Conservation (phyloP, 2,329 filamentous ascomycete genomes). For the Ciborinia camelliae region DNA sequence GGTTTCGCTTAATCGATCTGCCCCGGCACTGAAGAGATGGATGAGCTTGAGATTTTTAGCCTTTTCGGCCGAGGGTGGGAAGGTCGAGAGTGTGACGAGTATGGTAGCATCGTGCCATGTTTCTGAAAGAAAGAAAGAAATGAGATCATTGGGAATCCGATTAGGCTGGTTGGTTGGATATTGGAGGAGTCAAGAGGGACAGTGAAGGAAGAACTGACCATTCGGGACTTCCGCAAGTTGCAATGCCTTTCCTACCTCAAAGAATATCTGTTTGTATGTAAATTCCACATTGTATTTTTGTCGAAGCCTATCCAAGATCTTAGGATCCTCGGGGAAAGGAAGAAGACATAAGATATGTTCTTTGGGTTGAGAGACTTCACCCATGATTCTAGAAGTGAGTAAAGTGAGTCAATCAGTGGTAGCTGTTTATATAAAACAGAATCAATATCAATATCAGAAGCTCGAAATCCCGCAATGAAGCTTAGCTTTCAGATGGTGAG, state of each 20-base stretch:
- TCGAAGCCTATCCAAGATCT: conserved; percentile 40
- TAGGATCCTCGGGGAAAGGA: conserved; percentile 42
- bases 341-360: conserved; percentile 45
- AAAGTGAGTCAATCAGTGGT: not conserved
- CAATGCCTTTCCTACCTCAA: conserved; percentile 24
- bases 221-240: conserved; percentile 23
- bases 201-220: conserved; percentile 19
- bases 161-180: not conserved
- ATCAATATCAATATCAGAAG: not conserved
- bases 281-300: conserved; percentile 46
- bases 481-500: not conserved
- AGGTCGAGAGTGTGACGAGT: conserved; percentile 34
- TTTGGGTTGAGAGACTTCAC: conserved; percentile 41
- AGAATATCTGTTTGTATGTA: conserved; percentile 39
- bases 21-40: conserved; percentile 38
- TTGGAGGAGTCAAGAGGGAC: not conserved
- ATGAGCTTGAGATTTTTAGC: conserved; percentile 39
- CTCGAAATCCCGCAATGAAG: not conserved
- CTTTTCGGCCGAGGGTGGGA: conserved; percentile 31
- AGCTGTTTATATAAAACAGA: not conserved
- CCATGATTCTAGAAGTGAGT: conserved; percentile 39
- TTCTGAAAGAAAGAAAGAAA: conserved; percentile 22
- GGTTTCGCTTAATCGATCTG: conserved; percentile 33
- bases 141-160: not conserved
- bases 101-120: conserved; percentile 36